Conservation (phyloP, 495 filamentous ascomycete genomes). For the Penicillium robsamsonii region DNA sequence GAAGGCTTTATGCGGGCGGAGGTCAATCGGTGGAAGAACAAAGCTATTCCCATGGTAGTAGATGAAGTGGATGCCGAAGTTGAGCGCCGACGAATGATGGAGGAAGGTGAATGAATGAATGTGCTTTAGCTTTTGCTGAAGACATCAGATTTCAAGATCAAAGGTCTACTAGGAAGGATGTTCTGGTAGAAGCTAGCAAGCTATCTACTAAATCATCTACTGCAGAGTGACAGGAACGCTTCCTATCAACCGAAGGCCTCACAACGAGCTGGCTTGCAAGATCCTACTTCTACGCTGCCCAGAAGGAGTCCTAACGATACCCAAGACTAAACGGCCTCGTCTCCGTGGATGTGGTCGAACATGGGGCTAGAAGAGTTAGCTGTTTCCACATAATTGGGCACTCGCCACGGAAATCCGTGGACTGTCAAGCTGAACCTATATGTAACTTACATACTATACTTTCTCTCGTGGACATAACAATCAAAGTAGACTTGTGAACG, state of each 20-base stretch:
- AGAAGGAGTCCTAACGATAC: neutral
- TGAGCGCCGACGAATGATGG: conserved; percentile 56
- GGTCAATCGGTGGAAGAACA: conserved; percentile 45
- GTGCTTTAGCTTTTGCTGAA: neutral
- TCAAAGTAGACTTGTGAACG: neutral
- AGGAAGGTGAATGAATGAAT: conserved; percentile 49
- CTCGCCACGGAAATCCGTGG: neutral
- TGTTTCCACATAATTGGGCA: neutral
- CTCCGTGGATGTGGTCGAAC: neutral
- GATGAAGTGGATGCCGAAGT: conserved; percentile 61
- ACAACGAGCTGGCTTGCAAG: neutral
- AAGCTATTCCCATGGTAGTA: conserved; percentile 42
- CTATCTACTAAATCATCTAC: neutral
- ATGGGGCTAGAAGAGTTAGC: neutral
- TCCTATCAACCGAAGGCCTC: neutral
- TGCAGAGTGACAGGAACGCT: neutral
- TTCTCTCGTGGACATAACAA: neutral
- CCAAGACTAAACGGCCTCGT: neutral
- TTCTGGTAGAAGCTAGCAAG: neutral
- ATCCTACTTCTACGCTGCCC: neutral
- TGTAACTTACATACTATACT: neutral
- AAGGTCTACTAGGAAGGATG: neutral
- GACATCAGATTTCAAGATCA: neutral
- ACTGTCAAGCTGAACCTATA: neutral
- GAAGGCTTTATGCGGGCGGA: conserved; percentile 65